Percentiles rank a stretch among this genome's conserved stretches.
Conservation (phyloP, 2,329 filamentous ascomycete species). For the Hymenoscyphus infarciens region DNA sequence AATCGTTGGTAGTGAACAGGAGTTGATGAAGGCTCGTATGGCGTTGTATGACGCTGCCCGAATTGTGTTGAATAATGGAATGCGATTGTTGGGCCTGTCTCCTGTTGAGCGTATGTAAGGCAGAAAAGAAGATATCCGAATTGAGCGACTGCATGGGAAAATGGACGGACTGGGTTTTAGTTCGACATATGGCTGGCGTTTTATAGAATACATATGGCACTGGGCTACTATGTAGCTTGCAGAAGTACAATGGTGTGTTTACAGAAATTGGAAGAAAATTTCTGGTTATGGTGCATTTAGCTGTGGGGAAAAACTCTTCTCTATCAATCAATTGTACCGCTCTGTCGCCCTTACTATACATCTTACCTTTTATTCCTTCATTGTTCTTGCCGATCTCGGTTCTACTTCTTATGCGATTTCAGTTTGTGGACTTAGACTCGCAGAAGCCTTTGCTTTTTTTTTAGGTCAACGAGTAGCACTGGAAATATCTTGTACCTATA, state of each 20-base stretch:
- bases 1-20: slow-evolving; percentile 74
- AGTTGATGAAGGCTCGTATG: slow-evolving; percentile 68
- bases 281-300: too few species aligned
- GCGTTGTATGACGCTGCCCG: slow-evolving; percentile 74
- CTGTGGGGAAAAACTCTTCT: too few species aligned
- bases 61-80: slow-evolving; percentile 76
- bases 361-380: too few species aligned
- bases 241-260: neutral
- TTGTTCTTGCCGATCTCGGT: too few species aligned
- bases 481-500: too few species aligned
- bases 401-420: too few species aligned
- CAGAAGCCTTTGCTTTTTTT: too few species aligned
- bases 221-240: neutral
- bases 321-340: too few species aligned
- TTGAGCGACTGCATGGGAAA: slow-evolving; percentile 6
- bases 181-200: neutral
- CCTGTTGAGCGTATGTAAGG: slow-evolving; percentile 57
- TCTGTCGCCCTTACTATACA: too few species aligned
- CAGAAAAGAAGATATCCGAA: neutral
- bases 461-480: too few species aligned
- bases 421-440: too few species aligned
- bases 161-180: neutral
- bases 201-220: neutral
- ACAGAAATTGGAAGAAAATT: too few species aligned
- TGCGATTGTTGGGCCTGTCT: slow-evolving; percentile 73